A percentile compares a stretch with the other conserved stretches of the same genome.
Conservation (phyloP, 352 stramenopile species). For the Phytophthora cajani region DNA sequence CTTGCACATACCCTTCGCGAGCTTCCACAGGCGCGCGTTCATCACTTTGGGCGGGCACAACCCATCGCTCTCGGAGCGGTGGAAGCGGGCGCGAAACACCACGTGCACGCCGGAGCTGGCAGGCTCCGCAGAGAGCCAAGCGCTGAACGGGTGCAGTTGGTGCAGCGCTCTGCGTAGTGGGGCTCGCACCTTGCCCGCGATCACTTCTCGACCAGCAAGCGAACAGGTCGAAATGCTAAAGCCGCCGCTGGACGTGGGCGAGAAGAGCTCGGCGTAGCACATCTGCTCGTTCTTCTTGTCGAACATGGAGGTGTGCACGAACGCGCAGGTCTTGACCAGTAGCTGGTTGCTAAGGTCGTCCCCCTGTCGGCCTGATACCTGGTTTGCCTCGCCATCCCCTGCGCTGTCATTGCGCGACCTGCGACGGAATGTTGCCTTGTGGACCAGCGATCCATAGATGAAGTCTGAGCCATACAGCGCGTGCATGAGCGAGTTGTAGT, state of each 20-base stretch:
- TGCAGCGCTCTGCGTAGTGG: conserved; percentile 21
- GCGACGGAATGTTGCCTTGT: conserved; percentile 27
- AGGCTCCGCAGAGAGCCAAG: conserved; percentile 36
- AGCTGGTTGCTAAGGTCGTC: conserved; percentile 25
- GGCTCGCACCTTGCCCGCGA: conserved; percentile 27
- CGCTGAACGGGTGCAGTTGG: conserved; percentile 34
- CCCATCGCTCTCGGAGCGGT: conserved; percentile 25
- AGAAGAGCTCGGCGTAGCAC: conserved; percentile 43
- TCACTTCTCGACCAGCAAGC: conserved; percentile 28
- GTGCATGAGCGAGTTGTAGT: conserved; percentile 51
- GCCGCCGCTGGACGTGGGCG: conserved; percentile 29
- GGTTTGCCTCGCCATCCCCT: not conserved
- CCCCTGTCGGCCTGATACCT: not conserved
- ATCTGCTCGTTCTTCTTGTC: conserved; percentile 48
- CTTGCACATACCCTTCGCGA: conserved; percentile 35
- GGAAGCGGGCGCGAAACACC: conserved; percentile 31
- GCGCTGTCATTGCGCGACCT: conserved; percentile 2
- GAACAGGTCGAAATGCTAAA: conserved; percentile 41
- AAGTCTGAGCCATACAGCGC: conserved; percentile 49
- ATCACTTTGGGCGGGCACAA: conserved; percentile 35
- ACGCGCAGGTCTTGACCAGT: conserved; percentile 42
- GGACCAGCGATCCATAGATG: conserved; percentile 53
- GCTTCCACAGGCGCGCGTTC: conserved; percentile 28
- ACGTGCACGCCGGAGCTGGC: conserved; percentile 29
- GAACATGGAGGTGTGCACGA: conserved; percentile 35